Conservation (phyloP, 805 yeast genomes). For the Yarrowia yakushimensis region DNA sequence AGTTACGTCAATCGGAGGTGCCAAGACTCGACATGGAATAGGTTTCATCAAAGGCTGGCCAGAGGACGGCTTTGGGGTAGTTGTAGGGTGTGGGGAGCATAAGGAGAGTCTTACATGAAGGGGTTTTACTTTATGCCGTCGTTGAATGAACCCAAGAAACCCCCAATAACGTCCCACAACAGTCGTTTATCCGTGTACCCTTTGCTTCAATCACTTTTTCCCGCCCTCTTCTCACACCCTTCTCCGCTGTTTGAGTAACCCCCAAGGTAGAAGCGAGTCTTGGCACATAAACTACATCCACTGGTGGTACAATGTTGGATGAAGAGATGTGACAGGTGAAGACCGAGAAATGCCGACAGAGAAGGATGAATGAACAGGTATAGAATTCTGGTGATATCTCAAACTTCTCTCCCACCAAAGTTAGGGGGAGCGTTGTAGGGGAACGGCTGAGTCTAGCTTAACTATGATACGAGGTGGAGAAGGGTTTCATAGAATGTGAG, state of each 20-base stretch:
- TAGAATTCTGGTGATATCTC: background rate
- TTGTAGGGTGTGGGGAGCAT: background rate
- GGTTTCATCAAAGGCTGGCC: slow-evolving; percentile 14
- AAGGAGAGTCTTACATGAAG: background rate
- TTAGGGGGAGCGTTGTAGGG: background rate
- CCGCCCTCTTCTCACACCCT: background rate
- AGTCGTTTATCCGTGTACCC: background rate
- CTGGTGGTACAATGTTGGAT: too few relatives aligned
- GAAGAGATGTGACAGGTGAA: too few relatives aligned
- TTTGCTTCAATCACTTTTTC: background rate
- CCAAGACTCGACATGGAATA: slow-evolving; percentile 17
- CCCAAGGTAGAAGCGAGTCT: slow-evolving; percentile 18
- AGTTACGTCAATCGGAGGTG: background rate
- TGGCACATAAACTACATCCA: too few relatives aligned
- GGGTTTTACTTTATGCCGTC: background rate
- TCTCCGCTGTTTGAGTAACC: slow-evolving; percentile 1
- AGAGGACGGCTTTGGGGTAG: background rate
- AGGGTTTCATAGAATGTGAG: background rate
- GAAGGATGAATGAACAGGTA: too few relatives aligned
- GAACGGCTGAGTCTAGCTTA: slow-evolving; percentile 7
- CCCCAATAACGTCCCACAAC: background rate
- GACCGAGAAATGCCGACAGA: too few relatives aligned
- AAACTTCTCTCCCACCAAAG: background rate
- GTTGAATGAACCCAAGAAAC: background rate
- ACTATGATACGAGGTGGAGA: background rate